phyloP scores from a whole-genome alignment of 495 filamentous ascomycete species.

The Aspergillus campestris region DNA sequence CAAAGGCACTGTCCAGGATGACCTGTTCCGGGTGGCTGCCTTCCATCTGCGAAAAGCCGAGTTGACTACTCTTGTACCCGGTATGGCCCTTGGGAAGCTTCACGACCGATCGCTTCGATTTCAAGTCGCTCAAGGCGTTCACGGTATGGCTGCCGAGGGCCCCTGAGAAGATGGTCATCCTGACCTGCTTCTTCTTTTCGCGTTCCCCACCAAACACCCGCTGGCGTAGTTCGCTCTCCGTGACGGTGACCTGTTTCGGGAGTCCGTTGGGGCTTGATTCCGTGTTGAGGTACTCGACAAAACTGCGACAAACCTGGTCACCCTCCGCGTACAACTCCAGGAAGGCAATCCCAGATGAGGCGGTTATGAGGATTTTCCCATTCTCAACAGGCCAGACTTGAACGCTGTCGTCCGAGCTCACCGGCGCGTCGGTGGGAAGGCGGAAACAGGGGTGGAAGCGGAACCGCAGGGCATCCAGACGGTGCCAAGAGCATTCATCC shows the following conservation, averaged over 20 bases:
- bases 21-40: conserved; percentile 66
- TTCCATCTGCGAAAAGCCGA: conserved; percentile 67
- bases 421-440: conserved; percentile 63
- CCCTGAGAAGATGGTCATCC: conserved; percentile 63
- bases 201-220: conserved; percentile 54
- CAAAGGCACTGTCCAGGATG: conserved; percentile 60
- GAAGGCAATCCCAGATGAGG: conserved; percentile 70
- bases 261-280: conserved; percentile 51
- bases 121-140: conserved; percentile 59
- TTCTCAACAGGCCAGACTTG: conserved; percentile 84
- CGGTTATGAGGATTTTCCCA: conserved; percentile 70
- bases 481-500: conserved; percentile 84
- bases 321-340: conserved; percentile 72
- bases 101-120: conserved; percentile 60
- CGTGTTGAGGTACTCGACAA: conserved; percentile 65
- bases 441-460: conserved; percentile 86
- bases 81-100: conserved; percentile 65
- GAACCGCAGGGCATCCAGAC: conserved; percentile 79
- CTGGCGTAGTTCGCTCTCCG: conserved; percentile 64
- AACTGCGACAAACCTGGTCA: conserved; percentile 64
- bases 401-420: conserved; percentile 64
- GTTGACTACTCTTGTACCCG: conserved; percentile 66
- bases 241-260: conserved; percentile 63
- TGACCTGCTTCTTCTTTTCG: conserved; percentile 62
- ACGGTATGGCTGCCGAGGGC: conserved; percentile 64